Evolutionary conservation across 805 yeast species (phyloP), one percentile per base, ranked within the genome.

Genomic region (Sungouiozyma intestinalis): DNA sequence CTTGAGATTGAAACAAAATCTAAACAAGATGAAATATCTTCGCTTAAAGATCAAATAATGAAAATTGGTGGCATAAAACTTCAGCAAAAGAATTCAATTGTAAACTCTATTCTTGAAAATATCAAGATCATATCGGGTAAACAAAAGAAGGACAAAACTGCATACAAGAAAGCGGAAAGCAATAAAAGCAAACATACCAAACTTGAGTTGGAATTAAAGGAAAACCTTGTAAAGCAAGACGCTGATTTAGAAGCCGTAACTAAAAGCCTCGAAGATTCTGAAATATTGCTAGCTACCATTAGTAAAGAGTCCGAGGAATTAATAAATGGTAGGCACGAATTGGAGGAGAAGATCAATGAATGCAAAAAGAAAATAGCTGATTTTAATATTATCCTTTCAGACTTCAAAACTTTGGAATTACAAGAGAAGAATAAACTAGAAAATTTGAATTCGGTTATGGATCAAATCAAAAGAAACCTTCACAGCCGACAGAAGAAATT

Each of bases 1-100:
- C 57, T 87, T 6, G 71, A 76, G 52, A 63, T 65, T 2, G 76
- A 75, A 49, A 76, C 87, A 49, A 62, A 66, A 20, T 27, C 60
- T 75, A 35, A 85, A 77, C 55, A 54, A 11, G 45, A 60, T 5
- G 68, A 73, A 44, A 82, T 92, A 34, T 68, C 70, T 11, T 68
- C 51, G 0, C 63, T 88, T 3, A 88, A 86, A 50, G 84, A 80
- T 43, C 73, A 79, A 54, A 85, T 92, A 33, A 77, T 88, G 84
- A 80, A 83, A 39, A 81, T 85, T 41, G 99, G 99, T 41, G 99
- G 99, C 46, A 80, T 84, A 7, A 78, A 78, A 47, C 68, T 92
- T 48, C 77, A 85, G 43, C 60, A 83, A 46, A 96, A 87, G 53
- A 81, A 77, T 46, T 75, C 94, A 1, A 82, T 78, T 54, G 95